phyloP scores from a whole-genome alignment of 352 stramenopile species.

The Aphanomyces stellatus region DNA sequence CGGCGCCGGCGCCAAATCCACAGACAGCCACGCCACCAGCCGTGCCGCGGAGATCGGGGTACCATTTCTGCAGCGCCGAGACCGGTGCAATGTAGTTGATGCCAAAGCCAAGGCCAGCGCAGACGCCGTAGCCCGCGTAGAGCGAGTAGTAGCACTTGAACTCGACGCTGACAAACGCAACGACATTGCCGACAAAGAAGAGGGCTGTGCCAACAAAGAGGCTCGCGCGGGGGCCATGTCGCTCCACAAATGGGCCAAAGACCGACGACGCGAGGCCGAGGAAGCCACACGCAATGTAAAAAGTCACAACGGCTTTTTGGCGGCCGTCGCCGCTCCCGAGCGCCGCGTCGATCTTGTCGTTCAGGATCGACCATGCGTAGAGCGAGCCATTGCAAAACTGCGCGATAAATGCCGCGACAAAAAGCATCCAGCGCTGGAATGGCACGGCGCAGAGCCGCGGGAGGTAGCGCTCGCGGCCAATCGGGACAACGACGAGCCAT shows the following conservation, averaged over 20 bases:
- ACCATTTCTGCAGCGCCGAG: conserved; percentile 61
- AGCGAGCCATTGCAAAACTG: conserved; percentile 63
- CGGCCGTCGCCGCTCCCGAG: conserved; percentile 33
- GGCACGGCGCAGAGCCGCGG: neutral
- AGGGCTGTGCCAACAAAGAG: conserved; percentile 34
- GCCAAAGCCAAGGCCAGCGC: conserved; percentile 45
- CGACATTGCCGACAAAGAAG: conserved; percentile 47
- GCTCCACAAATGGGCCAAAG: conserved; percentile 50
- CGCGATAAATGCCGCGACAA: conserved; percentile 42
- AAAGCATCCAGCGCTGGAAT: conserved; percentile 60
- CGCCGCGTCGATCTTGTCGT: conserved; percentile 44
- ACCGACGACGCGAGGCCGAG: conserved; percentile 42
- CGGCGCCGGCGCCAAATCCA: conserved; percentile 42
- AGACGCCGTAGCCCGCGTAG: conserved; percentile 58
- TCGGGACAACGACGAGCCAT: neutral
- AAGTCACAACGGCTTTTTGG: conserved; percentile 48
- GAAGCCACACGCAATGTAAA: conserved; percentile 56
- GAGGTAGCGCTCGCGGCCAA: neutral
- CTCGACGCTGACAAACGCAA: conserved; percentile 38
- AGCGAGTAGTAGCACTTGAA: conserved; percentile 41
- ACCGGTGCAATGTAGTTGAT: conserved; percentile 64
- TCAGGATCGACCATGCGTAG: conserved; percentile 65
- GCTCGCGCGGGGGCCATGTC: conserved; percentile 35
- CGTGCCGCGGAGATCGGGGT: conserved; percentile 58
- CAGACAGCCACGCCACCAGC: conserved; percentile 54